Evolutionary conservation across 257 asterid species (phyloP), one percentile per base, ranked within the genome.

Genomic region (Solanum clarkiae): DNA sequence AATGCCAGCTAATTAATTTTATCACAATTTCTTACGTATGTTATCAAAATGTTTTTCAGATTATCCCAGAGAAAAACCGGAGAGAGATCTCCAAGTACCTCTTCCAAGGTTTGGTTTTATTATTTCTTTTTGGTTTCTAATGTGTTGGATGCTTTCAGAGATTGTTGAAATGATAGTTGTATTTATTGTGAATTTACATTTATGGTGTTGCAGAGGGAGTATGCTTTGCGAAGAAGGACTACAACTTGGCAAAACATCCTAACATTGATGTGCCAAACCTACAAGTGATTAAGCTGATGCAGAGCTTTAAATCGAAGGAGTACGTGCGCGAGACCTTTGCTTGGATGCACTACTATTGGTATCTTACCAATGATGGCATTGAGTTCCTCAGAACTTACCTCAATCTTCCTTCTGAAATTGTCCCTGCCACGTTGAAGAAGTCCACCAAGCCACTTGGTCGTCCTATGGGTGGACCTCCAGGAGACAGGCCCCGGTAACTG

Each of bases 341-440:
- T 3, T 96, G 99, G 98, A 96, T 94, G 99, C 98, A 96, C 56
- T 96, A 93, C 55, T 96, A 96, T 26, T 96, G 99, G 99, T 96
- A 92, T 45, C 95, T 96, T 7, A 94, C 98, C 18, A 94, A 96
- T 80, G 98, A 96, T 49, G 99, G 99, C 22, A 96, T 96, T 77
- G 99, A 96, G 89, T 96, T 94, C 87, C 92, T 96, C n/a, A 91
- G 99, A 62, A 92, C 94, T 4, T 96, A 96, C 88, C 95, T 96
- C 87, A 96, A 96, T 86, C 89, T 96, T 14, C 99, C 99, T 0
- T 96, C 98, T 0, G 99, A 96, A 80, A 96, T 96, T 36, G 99
- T 96, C 1, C 99, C 99, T 0, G 98, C 98, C 7, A 95, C 99
- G 1, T 89, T 95, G 57, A 95, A 95, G 94, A 95, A 94, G 92